Evolutionary conservation across 2,329 filamentous ascomycete genomes (phyloP).

Genomic region (Hirsutella rhossiliensis): DNA sequence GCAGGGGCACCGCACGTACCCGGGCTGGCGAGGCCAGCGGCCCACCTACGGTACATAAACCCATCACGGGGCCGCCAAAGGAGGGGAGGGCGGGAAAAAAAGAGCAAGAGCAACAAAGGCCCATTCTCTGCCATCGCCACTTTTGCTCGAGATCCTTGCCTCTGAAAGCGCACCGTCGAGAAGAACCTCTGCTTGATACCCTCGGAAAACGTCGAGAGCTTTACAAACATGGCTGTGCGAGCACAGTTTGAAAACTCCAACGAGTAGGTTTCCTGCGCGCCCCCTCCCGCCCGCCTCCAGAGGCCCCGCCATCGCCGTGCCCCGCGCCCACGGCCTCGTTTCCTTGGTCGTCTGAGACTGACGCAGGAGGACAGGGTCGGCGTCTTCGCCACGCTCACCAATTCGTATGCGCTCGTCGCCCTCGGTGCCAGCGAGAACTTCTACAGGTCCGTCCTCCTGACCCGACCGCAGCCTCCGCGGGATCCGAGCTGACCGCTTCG

Average conservation of each 20-base stretch:
- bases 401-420: slow-evolving; percentile 90
- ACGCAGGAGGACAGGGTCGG: slow-evolving; percentile 55
- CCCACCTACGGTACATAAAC: too few species aligned
- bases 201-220: too few species aligned
- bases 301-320: not conserved
- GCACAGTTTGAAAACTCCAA: slow-evolving; percentile 84
- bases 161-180: too few species aligned
- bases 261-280: slow-evolving; percentile 48
- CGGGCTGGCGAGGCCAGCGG: too few species aligned
- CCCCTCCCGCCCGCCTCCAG: not conserved
- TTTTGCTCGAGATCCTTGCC: too few species aligned
- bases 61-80: too few species aligned
- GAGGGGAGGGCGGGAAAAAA: too few species aligned
- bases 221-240: slow-evolving; percentile 47
- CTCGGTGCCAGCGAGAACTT: slow-evolving; percentile 97
- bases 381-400: slow-evolving; percentile 93
- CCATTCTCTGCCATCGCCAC: too few species aligned
- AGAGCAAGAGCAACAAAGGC: too few species aligned
- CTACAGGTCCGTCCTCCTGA: slow-evolving; percentile 52
- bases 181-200: too few species aligned
- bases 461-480: not conserved
- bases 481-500: not conserved
- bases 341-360: not conserved
- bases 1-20: too few species aligned
- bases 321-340: too few species aligned